Evolutionary conservation across 2,329 filamentous ascomycete species (phyloP), one percentile per base, ranked within the genome.

Genomic region (Pseudopyrenochaeta lycopersici): DNA sequence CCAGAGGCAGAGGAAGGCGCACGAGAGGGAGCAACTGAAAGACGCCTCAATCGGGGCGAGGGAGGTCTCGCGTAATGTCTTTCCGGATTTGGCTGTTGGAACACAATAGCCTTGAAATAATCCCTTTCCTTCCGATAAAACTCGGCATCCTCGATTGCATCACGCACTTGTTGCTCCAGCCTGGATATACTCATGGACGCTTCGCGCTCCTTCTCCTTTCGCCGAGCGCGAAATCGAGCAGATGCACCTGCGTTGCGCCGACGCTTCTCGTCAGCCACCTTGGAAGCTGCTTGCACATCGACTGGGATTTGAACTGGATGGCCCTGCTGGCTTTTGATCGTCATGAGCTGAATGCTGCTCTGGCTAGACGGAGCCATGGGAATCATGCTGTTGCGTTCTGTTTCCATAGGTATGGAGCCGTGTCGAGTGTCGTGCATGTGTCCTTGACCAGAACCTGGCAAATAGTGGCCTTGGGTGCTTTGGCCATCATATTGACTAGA

Each of bases 191-290:
- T 88, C 49, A 84, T 82, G 14, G 85, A 85, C 52, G 88, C 89
- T 72, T 92, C 89, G 64, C 85, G 85, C 72, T 94, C 90, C 72
- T 90, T 88, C 68, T 92, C 90, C 77, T 96, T 96, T 69, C 92
- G 88, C 54, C 92, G 85, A 68, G 88, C 86, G 49, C 92, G 85
- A 62, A 96, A 95, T 54, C 92, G 84, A 42, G 91, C 91, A 51
- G 91, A 96, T 5, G 92, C 92, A 42, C 90, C 90, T 35, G 92
- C 92, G 68, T 96, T 96, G 46, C 91, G 85, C 73, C 90, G 88
- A 50, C 92, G 84, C 77, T 95, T 96, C 74, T 96, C 91, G 67
- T 95, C 90, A 33, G 91, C 90, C 65, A 91, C 87, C 62, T 88
- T 89, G 11, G 92, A 96, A 11, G 89, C 92, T 65, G 91, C 89